These are phyloP conservation scores for Candida alai DNA, from an alignment of 805 yeast species.

Conservation along the genomic window DNA sequence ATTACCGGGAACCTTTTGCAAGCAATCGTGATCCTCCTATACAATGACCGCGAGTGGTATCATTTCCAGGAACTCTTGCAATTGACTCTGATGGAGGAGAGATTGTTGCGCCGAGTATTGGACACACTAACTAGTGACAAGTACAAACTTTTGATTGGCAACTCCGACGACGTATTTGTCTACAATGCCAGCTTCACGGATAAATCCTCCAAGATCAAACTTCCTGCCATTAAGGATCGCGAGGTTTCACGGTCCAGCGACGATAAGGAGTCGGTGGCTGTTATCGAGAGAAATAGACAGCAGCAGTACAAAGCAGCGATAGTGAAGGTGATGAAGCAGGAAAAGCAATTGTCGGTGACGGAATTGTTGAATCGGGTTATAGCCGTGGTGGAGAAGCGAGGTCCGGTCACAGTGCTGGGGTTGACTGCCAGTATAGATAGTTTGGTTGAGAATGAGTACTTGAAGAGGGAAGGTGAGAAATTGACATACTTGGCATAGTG, in stretches of 20 bases:
- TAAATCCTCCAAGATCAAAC: constrained; percentile 21
- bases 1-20: constrained; percentile 41
- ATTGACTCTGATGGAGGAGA: constrained; percentile 29
- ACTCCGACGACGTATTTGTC: constrained; percentile 8
- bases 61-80: constrained; percentile 18
- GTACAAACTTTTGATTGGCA: constrained; percentile 21
- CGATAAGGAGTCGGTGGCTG: background rate
- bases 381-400: constrained; percentile 16
- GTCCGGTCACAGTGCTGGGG: constrained; percentile 25
- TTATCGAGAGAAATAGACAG: constrained; percentile 20
- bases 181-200: constrained; percentile 27
- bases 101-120: constrained; percentile 27
- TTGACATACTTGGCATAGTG: constrained; percentile 26
- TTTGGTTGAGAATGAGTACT: constrained; percentile 32
- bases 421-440: constrained; percentile 32
- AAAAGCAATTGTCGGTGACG: constrained; percentile 18
- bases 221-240: constrained; percentile 27
- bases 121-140: constrained; percentile 27
- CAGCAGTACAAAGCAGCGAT: constrained; percentile 27
- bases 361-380: constrained; percentile 27
- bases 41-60: constrained; percentile 25
- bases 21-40: constrained; percentile 37
- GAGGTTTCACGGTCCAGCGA: constrained; percentile 9
- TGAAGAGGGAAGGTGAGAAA: constrained; percentile 22
- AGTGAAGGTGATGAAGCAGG: constrained; percentile 31